These are phyloP conservation scores for Fennellomyces sp. DNA, from an alignment of 371 early-diverging fungal species.

Conservation along the genomic window DNA sequence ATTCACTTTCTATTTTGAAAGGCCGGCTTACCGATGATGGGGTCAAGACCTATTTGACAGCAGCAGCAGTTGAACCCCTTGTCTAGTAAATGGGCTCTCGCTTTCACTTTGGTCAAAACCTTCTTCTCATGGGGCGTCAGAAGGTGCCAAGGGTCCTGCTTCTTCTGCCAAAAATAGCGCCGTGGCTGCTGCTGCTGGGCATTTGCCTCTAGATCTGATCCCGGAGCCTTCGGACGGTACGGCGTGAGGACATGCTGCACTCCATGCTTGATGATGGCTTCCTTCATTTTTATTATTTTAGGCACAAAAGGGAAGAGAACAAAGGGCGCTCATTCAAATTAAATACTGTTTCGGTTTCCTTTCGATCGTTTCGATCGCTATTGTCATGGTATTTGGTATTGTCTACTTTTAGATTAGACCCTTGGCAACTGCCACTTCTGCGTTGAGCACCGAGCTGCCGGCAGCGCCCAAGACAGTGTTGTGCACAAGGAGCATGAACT, in stretches of 20 bases:
- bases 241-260: slow-evolving; percentile 1
- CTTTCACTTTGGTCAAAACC: slow-evolving; percentile 21
- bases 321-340: neutral
- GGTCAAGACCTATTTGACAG: slow-evolving; percentile 28
- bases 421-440: slow-evolving; percentile 90
- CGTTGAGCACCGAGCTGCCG: slow-evolving; percentile 92
- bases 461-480: slow-evolving; percentile 98
- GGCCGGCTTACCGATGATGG: slow-evolving; percentile 23
- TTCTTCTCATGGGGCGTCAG: slow-evolving; percentile 15
- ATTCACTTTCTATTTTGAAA: neutral
- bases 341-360: neutral
- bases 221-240: slow-evolving; percentile 2
- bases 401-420: slow-evolving; percentile 54
- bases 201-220: neutral
- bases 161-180: slow-evolving; percentile 9
- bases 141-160: neutral
- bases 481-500: slow-evolving; percentile 89
- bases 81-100: slow-evolving; percentile 20
- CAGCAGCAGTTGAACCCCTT: slow-evolving; percentile 28
- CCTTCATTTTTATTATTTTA: neutral
- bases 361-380: neutral
- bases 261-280: slow-evolving; percentile 10
- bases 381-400: neutral
- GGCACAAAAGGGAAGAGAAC: neutral
- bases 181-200: slow-evolving; percentile 2